Conservation (phyloP, 2,329 filamentous ascomycete genomes). For the Penicillium sp. region DNA sequence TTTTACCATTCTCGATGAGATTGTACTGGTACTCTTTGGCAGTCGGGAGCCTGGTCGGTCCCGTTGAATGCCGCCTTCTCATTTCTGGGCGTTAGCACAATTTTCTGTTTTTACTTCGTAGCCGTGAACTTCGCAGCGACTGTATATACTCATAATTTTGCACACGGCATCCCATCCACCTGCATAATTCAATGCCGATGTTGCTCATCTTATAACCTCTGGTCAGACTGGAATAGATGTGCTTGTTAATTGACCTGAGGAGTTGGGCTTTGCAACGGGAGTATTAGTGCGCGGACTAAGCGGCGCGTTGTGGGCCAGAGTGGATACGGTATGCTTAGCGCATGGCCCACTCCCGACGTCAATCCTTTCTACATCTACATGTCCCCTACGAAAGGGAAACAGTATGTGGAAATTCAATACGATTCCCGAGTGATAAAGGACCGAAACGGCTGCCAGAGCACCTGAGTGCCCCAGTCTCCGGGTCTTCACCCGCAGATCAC, state of each 20-base stretch:
- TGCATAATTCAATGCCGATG: not conserved
- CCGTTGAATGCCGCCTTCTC: slow-evolving; percentile 4
- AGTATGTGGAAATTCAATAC: slow-evolving; percentile 1
- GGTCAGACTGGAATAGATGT: too few species aligned
- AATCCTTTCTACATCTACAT: not conserved
- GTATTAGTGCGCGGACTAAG: not conserved
- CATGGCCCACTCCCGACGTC: slow-evolving; percentile 6
- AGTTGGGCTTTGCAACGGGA: not conserved
- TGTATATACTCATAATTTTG: slow-evolving; percentile 4
- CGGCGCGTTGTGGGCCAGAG: slow-evolving; percentile 15
- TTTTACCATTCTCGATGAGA: slow-evolving; percentile 67
- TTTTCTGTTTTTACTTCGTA: not conserved
- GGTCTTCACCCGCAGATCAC: slow-evolving; percentile 1
- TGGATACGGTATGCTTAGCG: slow-evolving; percentile 12
- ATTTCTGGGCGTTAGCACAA: not conserved
- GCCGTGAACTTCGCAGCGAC: not conserved
- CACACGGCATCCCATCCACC: not conserved
- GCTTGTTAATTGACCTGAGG: too few species aligned
- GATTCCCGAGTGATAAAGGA: slow-evolving; percentile 6
- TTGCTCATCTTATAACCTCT: too few species aligned
- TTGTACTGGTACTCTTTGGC: slow-evolving; percentile 61
- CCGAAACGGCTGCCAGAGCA: slow-evolving; percentile 5
- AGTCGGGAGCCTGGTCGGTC: slow-evolving; percentile 18
- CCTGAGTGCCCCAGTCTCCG: not conserved
- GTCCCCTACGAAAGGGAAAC: not conserved